Base-by-base conservation (phyloP, 225 moss, liverwort and hornwort genomes). In the Pseudisothecium myosuroides region DNA sequence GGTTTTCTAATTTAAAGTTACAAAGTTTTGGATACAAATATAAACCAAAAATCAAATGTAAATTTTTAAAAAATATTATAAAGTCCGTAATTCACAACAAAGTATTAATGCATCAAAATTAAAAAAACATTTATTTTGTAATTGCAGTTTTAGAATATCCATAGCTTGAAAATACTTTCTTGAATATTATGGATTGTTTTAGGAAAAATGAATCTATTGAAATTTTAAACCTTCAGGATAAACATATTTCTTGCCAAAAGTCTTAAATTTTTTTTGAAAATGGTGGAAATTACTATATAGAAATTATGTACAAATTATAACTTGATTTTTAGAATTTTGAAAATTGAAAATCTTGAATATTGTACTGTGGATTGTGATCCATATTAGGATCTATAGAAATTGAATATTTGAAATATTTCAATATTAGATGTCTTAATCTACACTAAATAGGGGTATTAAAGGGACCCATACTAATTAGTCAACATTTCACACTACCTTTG, bases 191-290 rank as follows among this genome's bases (percentile, higher is more conserved):
- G 1, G 41, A 71, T 71, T 41, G 8, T 39, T 0, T 41, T 14
- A 41, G 5, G 3, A 23, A 39, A 26, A 39, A 7, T 39, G 1
- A 27, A 71, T 9, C 1, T 14, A 41, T 5, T 14, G 13, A 3
- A 26, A 24, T 41, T 6, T 71, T 1, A 41, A 9, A 14, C 14
- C 4, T 71, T 8, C 11, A 13, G 39, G 15, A 7, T 24, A 41
- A 14, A 2, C 3, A 14, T 8, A 26, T 14, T 24, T 8, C 2
- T 24, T 41, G 8, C 14, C 14, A 24, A 41, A 71, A 3, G 24
- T 8, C 8, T 23, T 21, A 0, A 69, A 4, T 3, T n/a, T 7
- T 12, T n/a, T 12, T 8, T 39, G 0, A 4, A 39, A 24, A 4
- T 14, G 3, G 26, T 14, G 1, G 0, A 41, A 41, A 41, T 71